Base-by-base conservation (phyloP, 352 stramenopile species). In the Elongisporangium undulatum region DNA sequence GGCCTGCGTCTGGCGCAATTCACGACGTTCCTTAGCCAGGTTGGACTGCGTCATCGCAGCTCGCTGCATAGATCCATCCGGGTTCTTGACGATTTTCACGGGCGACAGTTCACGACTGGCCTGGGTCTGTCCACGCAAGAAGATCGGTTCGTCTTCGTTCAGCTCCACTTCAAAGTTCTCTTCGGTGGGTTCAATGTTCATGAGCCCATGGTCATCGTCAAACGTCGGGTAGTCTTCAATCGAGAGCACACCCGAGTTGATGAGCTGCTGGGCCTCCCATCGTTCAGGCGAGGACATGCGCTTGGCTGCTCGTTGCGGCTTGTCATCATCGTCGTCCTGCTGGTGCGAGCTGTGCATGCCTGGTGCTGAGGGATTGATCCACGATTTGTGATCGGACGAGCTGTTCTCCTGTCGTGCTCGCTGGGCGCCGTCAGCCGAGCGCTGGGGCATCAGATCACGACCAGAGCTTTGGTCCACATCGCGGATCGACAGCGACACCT, bases 51-150 rank as follows among this genome's bases (percentile, higher is more conserved):
- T 98, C 84, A 99, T 97, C 0, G 98, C 97, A 0, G 97, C 97
- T 12, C 97, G 87, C 68, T 99, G 94, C 66, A 99, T 84, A 9
- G 92, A 98, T 34, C 98, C 98, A 74, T 99, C 97, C 1, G 98
- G 98, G 73, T 99, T 99, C 67, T 98, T 99, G 2, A 99, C 95
- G 71, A 99, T 99, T 54, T 97, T 97, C 9, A 99, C 83, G 0
- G 97, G 97, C 50, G 94, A 97, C 29, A 99, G 63, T 56, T 99
- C 96, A 5, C 74, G 85, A 59, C 85, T 90, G 49, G 82, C 55
- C 51, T 96, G 84, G 1, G 95, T 98, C 72, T 99, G 96, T 1
- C 97, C 97, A 34, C 85, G 79, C 34, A 99, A 61, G 74, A 99
- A 99, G 0, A 97, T 79, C 15, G 98, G 97, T 68, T 99, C 94